Evolutionary conservation across 305 asterid genomes (phyloP), one percentile per base, ranked within the genome.

Genomic region (Solanum hybrid): DNA sequence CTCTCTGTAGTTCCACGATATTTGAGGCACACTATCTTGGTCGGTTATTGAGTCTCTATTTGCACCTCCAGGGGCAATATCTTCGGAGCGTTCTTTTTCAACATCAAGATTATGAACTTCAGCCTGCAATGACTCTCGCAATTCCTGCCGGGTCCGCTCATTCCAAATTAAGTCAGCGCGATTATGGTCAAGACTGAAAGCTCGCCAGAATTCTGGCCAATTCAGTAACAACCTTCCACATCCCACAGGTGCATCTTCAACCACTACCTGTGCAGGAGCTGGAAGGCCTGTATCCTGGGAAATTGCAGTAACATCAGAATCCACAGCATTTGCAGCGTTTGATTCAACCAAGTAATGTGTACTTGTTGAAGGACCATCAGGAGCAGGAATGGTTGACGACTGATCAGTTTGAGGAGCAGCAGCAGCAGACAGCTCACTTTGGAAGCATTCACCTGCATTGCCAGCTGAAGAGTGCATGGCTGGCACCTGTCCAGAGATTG

Each of bases 131-230:
- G 98, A 94, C 92, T 95, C 99, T 93, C 96, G 91, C 89, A 97
- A 91, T 94, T 98, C 99, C 95, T 98, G 99, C 92, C 99, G 94
- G 36, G 97, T 98, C 57, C 98, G 98, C 96, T 98, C 99, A 91
- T 98, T 98, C 98, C 99, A 98, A 88, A 98, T 95, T 95, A 98
- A 94, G 94, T 98, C 99, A 34, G 99, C 99, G 42, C 99, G 99
- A 91, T 95, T 98, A 90, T 97, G 99, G 93, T 98, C 99, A 90
- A 98, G 98, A 88, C 96, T 93, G 91, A 98, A 98, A 90, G 98
- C 98, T 92, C 97, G 93, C 99, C 99, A 98, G 90, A 98, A 97
- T 91, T 96, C 98, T 90, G 96, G 95, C 99, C 99, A 98, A 92
- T 98, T 98, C 93, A 98, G 94, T 79, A 98, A 96, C 93, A 98